A percentile compares a stretch with the other conserved stretches of the same genome.
Conservation (phyloP, 805 yeast genomes). For the Cyberlindnera amylophila region DNA sequence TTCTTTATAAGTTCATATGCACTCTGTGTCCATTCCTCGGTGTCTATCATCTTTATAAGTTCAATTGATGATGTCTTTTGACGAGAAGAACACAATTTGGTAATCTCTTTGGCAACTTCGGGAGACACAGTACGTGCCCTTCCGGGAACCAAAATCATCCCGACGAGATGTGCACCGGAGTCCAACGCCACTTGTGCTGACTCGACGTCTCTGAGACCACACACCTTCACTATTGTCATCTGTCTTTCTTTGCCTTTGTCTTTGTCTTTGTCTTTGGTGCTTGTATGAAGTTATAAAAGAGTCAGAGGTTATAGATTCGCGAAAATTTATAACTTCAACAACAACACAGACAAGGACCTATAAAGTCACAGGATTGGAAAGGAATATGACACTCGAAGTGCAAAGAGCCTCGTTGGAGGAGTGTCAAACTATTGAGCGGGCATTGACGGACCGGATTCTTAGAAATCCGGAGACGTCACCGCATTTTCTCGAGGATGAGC, state of each 20-base stretch:
- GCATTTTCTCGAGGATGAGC: conserved; percentile 25
- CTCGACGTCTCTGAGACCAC: conserved; percentile 69
- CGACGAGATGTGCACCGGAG: conserved; percentile 71
- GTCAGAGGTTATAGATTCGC: neutral
- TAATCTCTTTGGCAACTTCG: conserved; percentile 44
- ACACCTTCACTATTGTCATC: conserved; percentile 63
- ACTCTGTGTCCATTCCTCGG: conserved; percentile 5
- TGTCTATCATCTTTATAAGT: conserved; percentile 6
- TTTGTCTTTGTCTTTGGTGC: too few species aligned
- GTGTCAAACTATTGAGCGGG: conserved; percentile 66
- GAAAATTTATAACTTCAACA: neutral
- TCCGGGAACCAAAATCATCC: conserved; percentile 84
- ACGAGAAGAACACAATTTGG: conserved; percentile 30
- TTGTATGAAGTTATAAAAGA: too few species aligned
- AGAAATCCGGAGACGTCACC: conserved; percentile 57
- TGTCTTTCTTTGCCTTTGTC: too few species aligned
- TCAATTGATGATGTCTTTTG: conserved; percentile 3
- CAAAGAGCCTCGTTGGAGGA: conserved; percentile 49
- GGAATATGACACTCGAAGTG: conserved; percentile 34
- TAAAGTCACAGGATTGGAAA: neutral
- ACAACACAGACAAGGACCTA: neutral
- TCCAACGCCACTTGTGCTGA: conserved; percentile 72
- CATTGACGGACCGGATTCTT: conserved; percentile 56
- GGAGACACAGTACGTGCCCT: conserved; percentile 64
- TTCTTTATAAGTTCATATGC: conserved; percentile 23